Evolutionary conservation across 2,329 filamentous ascomycete genomes (phyloP), one percentile per base, ranked within the genome.

Genomic region (Aspergillus hiratsukae): DNA sequence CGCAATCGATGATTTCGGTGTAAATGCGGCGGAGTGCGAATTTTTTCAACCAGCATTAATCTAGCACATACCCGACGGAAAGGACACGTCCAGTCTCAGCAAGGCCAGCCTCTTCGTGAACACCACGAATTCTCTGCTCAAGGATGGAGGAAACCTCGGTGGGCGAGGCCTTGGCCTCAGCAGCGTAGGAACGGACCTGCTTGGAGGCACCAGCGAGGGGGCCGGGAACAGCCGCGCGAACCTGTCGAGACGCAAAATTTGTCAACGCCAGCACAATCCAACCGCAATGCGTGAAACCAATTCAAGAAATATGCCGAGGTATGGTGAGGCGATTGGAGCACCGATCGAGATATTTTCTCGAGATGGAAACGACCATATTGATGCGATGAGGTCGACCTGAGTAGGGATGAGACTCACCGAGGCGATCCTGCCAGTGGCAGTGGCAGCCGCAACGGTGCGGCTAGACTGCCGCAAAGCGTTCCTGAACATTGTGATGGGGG

Each of bases 71-170:
- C 93, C 93, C 93, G 80, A 99, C 91, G 75, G 92, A 97, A 72
- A 99, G 88, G 75, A 99, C 94, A 82, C 93, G 91, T 77, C 94
- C 94, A 76, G 94, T 99, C 89, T 99, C 94, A 79, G 94, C 91
- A 72, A 99, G 89, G 78, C 86, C 87, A 76, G 90, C 84, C 84
- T 97, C 94, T 83, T 97, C 94, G 81, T 96, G 90, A 69, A 97
- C 91, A 84, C 94, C 94, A 77, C 94, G 90, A 76, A 99, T 99
- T 81, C 92, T 87, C 87, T 97, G 93, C 85, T 97, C 94, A 76
- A 99, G 90, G 80, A 99, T 97, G 71, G 93, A 97, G 70, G 94
- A 97, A 72, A 97, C 93, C 85, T 99, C 94, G 73, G 93, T 99
- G 71, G 94, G 94, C 60, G 91, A 80, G 73, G 94, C 91, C 86